Evolutionary conservation across 1,139 yeast species (phyloP).

Genomic region (Williopsis jadinii): DNA sequence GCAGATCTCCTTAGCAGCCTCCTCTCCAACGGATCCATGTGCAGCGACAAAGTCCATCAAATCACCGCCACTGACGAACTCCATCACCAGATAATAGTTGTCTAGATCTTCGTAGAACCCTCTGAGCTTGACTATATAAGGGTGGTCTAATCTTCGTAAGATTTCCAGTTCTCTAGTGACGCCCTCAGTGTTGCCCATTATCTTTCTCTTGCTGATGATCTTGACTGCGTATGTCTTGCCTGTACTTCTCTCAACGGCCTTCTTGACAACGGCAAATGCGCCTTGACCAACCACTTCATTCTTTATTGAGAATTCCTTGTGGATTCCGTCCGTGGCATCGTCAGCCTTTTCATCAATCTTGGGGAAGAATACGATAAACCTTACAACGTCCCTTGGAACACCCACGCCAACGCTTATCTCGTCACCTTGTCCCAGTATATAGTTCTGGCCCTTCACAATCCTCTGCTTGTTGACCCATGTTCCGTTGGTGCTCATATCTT

Average conservation of each 20-base stretch:
- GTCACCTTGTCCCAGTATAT: slow-evolving; percentile 84
- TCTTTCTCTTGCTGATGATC: slow-evolving; percentile 76
- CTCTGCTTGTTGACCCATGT: slow-evolving; percentile 74
- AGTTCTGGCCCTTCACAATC: slow-evolving; percentile 72
- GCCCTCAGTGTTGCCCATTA: slow-evolving; percentile 72
- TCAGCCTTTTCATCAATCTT: slow-evolving; percentile 7
- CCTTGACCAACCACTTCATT: slow-evolving; percentile 91
- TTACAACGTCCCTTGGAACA: slow-evolving; percentile 65
- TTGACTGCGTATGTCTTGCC: slow-evolving; percentile 88
- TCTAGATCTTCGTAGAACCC: slow-evolving; percentile 81
- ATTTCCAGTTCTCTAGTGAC: slow-evolving; percentile 84
- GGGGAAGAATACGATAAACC: slow-evolving; percentile 54
- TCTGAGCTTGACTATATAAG: slow-evolving; percentile 73
- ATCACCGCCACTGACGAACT: slow-evolving; percentile 95
- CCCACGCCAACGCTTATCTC: slow-evolving; percentile 90
- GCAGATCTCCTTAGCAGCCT: slow-evolving; percentile 78
- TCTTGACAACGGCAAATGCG: slow-evolving; percentile 92
- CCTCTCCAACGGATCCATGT: slow-evolving; percentile 87
- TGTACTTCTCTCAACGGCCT: slow-evolving; percentile 77
- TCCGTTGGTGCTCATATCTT: slow-evolving; percentile 81
- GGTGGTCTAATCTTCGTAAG: slow-evolving; percentile 69
- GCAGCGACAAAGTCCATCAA: slow-evolving; percentile 92
- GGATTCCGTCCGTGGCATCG: slow-evolving; percentile 37
- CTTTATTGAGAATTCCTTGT: slow-evolving; percentile 68
- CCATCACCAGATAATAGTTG: slow-evolving; percentile 86